Conservation (phyloP, 345 rosid species). For the Psidium friedrichsthalianum region DNA sequence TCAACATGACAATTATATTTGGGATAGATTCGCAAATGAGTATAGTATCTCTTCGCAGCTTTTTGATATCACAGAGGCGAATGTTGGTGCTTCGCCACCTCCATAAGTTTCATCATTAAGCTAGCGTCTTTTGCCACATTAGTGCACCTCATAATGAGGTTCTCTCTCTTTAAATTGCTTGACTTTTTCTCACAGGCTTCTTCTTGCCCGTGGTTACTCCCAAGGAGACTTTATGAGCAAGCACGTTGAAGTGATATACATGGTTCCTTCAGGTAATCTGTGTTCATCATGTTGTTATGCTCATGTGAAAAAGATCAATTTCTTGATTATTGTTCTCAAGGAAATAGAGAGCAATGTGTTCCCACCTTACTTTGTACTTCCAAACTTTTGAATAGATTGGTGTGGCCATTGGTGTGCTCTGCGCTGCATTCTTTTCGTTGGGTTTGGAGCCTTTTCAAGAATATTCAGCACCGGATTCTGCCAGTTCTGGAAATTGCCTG, state of each 20-base stretch:
- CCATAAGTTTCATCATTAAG: background rate
- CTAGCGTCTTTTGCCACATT: background rate
- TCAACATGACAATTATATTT: background rate
- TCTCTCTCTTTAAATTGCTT: background rate
- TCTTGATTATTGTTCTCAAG: background rate
- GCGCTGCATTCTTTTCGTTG: slow-evolving; percentile 54
- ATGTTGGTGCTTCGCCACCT: background rate
- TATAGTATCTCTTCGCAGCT: background rate
- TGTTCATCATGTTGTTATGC: background rate
- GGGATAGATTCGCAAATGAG: background rate
- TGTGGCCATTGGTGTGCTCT: slow-evolving; percentile 60
- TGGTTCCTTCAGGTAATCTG: slow-evolving; percentile 51
- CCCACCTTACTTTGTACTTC: background rate
- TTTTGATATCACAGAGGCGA: background rate
- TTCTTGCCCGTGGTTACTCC: slow-evolving; percentile 67
- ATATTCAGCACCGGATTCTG: slow-evolving; percentile 72
- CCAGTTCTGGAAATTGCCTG: slow-evolving; percentile 68
- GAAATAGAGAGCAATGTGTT: background rate
- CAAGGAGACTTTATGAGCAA: slow-evolving; percentile 62
- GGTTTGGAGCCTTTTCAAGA: slow-evolving; percentile 62
- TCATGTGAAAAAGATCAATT: background rate
- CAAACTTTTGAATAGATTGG: slow-evolving; percentile 51
- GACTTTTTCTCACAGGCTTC: slow-evolving; percentile 45
- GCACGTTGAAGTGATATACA: slow-evolving; percentile 48
- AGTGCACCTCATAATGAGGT: background rate